Percentiles rank a stretch among this genome's conserved stretches.
These are phyloP conservation scores for Cercospora citrullina DNA, from an alignment of 2,329 filamentous ascomycete species.

Conservation along the genomic window DNA sequence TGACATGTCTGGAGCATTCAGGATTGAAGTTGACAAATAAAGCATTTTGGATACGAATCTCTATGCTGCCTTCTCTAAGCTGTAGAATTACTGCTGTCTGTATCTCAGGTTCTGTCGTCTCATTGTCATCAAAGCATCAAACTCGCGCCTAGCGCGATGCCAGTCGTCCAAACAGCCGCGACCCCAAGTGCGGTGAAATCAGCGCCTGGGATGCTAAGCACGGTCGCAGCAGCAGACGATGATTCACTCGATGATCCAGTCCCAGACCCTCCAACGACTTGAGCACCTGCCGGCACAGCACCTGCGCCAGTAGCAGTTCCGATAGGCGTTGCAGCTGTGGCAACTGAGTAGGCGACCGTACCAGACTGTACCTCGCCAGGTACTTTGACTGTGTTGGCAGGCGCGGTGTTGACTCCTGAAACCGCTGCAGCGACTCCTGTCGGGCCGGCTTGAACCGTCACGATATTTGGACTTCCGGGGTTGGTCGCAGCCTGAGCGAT, in stretches of 20 bases:
- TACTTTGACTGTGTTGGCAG: constrained; percentile 25
- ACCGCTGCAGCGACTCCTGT: constrained; percentile 34
- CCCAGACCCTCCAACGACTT: constrained; percentile 5
- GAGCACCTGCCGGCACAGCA: constrained; percentile 33
- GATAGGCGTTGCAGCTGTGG: constrained; percentile 29
- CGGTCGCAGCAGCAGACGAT: constrained; percentile 18
- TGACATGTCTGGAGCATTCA: not conserved
- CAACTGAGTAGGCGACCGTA: constrained; percentile 27
- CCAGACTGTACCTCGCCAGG: constrained; percentile 22
- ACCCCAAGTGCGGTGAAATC: constrained; percentile 22
- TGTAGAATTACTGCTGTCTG: constrained; percentile 6
- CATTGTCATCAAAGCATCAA: constrained; percentile 23
- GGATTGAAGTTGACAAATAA: not conserved
- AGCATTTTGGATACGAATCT: not conserved
- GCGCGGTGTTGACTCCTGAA: constrained; percentile 23
- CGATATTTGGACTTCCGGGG: constrained; percentile 27
- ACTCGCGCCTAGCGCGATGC: constrained; percentile 19
- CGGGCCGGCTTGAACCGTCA: constrained; percentile 33
- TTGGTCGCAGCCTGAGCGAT: constrained; percentile 38
- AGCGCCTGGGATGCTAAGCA: constrained; percentile 14
- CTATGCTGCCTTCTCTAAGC: not conserved
- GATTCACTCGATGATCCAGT: constrained; percentile 1
- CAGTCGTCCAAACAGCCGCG: constrained; percentile 15
- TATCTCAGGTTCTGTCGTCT: constrained; percentile 18
- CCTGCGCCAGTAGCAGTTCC: constrained; percentile 36